Evolutionary conservation across 1,139 yeast genomes (phyloP), one percentile per base, ranked within the genome.

Genomic region (Scheffersomyces titani): DNA sequence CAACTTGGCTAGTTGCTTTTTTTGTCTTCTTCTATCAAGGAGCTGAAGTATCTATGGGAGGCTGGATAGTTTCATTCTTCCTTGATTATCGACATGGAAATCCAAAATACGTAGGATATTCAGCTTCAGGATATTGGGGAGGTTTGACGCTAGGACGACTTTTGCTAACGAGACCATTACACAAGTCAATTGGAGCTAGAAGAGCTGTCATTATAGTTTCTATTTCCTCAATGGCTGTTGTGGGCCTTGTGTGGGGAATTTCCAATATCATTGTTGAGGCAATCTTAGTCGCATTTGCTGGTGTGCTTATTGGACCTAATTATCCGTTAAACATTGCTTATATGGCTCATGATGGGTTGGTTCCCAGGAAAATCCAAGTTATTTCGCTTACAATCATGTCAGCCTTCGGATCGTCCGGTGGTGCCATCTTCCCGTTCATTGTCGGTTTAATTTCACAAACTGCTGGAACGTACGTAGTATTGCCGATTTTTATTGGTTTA

Each of bases 51-150:
- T 73, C 87, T 0, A 67, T 85, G 62, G 90, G 88, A 19, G 90
- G 90, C 44, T 87, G 91, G 90, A 78, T 84, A 47, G 88, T 86
- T 48, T 83, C 90, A 0, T 87, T 78, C 63, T 73, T 87, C 63
- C 74, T 84, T 51, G 82, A 80, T 52, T 83, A 83, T 61, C 75
- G 90, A 49, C 73, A 75, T 50, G 88, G 86, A 1, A 68, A 72
- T 52, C 64, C 71, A 3, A 59, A 65, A 0, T 69, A 78, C 6
- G 78, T 80, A 57, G 90, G 90, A 30, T 86, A 85, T 64, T 86
- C 85, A 44, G 82, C 88, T 1, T 83, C 90, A 7, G 90, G 90
- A 0, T 86, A 82, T 62, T 87, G 90, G 91, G 85, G 80, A 5
- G 92, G 91, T 9, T 70, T 87, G 24, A 84, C 90, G 0, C 47